Percentiles rank a stretch among this genome's conserved stretches.
Conservation (phyloP, 2,329 filamentous ascomycete species). For the Cladophialophora chaetospira region DNA sequence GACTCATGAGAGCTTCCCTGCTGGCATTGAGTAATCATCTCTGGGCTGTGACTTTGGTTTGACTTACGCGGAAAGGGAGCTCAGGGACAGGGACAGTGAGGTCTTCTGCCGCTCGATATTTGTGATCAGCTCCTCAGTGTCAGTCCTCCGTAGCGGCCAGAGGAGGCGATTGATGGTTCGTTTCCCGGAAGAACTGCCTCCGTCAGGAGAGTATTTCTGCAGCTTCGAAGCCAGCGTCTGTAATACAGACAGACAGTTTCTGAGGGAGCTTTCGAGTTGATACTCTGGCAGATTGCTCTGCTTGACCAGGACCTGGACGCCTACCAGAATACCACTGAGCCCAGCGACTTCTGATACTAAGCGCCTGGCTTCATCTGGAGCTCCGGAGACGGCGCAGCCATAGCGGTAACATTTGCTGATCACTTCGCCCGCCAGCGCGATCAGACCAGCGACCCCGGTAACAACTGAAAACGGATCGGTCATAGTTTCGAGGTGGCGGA, state of each 20-base stretch:
- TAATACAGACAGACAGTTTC: constrained; percentile 9
- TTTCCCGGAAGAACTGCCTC: constrained; percentile 2
- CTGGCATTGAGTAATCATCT: constrained; percentile 3
- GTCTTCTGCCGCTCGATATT: constrained; percentile 22
- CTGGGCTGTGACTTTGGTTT: not conserved
- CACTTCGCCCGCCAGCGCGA: constrained; percentile 16
- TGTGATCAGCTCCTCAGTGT: constrained; percentile 18
- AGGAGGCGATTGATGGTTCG: constrained; percentile 16
- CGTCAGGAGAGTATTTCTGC: constrained; percentile 2
- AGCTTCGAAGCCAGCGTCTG: constrained; percentile 12
- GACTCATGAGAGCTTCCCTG: constrained; percentile 19
- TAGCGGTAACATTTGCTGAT: constrained; percentile 26
- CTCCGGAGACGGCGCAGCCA: constrained; percentile 23
- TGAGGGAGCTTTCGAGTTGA: constrained; percentile 6
- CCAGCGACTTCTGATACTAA: constrained; percentile 22
- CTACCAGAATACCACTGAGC: constrained; percentile 24
- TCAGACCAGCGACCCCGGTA: constrained; percentile 35
- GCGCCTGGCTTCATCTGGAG: constrained; percentile 23
- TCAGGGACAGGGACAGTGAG: constrained; percentile 17
- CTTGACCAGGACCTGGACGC: constrained; percentile 17
- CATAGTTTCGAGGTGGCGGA: constrained; percentile 22
- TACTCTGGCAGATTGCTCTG: constrained; percentile 3
- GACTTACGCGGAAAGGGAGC: constrained; percentile 21
- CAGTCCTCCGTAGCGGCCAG: constrained; percentile 23
- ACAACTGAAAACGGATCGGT: constrained; percentile 36